Evolutionary conservation across 2,329 filamentous ascomycete genomes (phyloP), one percentile per base, ranked within the genome.

Genomic region (Penicillium sp.): DNA sequence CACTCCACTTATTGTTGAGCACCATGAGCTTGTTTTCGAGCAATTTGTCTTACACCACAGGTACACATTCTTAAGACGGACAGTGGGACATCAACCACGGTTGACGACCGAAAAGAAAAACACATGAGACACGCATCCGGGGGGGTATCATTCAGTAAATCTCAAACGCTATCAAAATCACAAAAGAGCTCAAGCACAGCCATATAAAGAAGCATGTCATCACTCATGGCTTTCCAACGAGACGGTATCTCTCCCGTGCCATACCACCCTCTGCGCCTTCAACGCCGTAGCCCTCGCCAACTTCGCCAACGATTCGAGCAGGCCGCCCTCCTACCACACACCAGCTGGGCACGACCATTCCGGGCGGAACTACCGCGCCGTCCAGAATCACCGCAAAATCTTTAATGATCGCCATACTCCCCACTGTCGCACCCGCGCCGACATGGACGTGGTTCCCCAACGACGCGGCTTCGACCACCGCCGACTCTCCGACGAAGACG

Each of bases 301-400:
- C 78, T 71, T 95, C 89, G 1, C 87, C 89, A 4, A 95, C 79
- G 41, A 95, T 85, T 47, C 85, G 76, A 0, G 84, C 90, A 1
- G 90, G 90, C 63, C 81, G 76, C 0, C 90, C 90, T 0, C 85
- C 91, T n/a, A 98, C 90, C 47, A 97, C 81, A 47, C 85, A 90
- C 66, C 93, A 95, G 64, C 89, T 90, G 1, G 91, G 90, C 47
- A 97, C 86, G 25, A 97, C 88, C 84, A 94, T 95, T 51, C 89
- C 86, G 0, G 86, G 77, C 2, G 93, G 87, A 5, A 98, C 80
- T 4, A 96, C 84, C 0, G 88, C 82, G 28, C 86, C 86, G 51
- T 95, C 89, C 56, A 97, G 72, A 36, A 98, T 82, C 66, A 86
- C 85, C 41, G 94, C 89, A 63, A 89, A 94, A 67, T 97, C 93